phyloP scores from a whole-genome alignment of 2,329 filamentous ascomycete species.

The Talaromyces sp. region DNA sequence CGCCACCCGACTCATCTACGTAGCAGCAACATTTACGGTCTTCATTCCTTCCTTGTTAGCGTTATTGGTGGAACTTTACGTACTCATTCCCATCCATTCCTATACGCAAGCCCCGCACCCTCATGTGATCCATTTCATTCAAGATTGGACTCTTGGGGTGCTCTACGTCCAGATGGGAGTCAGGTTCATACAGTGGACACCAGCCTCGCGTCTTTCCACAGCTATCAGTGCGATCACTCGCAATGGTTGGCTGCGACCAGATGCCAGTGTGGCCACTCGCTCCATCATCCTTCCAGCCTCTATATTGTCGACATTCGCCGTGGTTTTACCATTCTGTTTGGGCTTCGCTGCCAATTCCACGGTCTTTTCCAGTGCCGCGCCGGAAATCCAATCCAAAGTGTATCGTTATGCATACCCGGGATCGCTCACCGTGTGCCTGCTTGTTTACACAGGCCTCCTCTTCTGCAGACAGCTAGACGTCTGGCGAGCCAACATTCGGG shows the following conservation, averaged over 20 bases:
- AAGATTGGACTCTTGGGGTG: constrained; percentile 90
- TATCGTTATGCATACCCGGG: constrained; percentile 74
- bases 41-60: constrained; percentile 77
- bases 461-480: constrained; percentile 56
- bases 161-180: constrained; percentile 80
- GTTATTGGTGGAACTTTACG: constrained; percentile 77
- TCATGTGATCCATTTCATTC: constrained; percentile 69
- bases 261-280: constrained; percentile 73
- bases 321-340: constrained; percentile 60
- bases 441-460: constrained; percentile 39
- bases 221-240: constrained; percentile 71
- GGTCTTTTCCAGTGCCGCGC: constrained; percentile 25
- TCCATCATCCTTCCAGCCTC: constrained; percentile 77
- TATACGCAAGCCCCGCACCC: constrained; percentile 50
- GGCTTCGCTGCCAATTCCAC: constrained; percentile 50
- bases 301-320: constrained; percentile 57
- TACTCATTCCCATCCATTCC: constrained; percentile 81
- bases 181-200: constrained; percentile 64
- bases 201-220: constrained; percentile 65
- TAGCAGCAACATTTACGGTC: constrained; percentile 69
- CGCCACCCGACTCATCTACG: constrained; percentile 61
- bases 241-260: constrained; percentile 72
- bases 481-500: constrained; percentile 78
- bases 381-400: constrained; percentile 36
- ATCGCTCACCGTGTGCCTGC: constrained; percentile 50